Evolutionary conservation across 768 basidiomycete species (phyloP), one percentile per base, ranked within the genome.

Genomic region (Neoboletus magnificus): DNA sequence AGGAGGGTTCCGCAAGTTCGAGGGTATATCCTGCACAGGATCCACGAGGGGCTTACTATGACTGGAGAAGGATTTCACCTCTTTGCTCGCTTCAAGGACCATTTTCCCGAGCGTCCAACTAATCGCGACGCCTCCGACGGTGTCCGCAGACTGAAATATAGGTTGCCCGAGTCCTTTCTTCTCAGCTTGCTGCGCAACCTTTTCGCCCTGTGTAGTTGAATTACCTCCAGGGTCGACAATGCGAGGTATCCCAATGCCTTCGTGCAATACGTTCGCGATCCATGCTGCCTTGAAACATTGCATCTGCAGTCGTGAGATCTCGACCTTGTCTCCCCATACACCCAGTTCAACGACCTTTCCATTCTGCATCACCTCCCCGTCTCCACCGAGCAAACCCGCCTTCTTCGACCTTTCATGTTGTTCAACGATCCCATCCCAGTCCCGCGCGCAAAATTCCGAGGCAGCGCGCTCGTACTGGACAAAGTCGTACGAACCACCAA

Each of bases 231-330:
- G 77, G 69, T 98, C 96, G 49, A 91, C 82, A 32, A 97, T 85
- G 27, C 97, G 81, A 25, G 97, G 97, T 68, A 99, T 83, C 10
- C 94, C 94, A 48, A 99, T 87, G 30, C 97, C 97, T 68, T 97
- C 93, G 62, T 98, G 96, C 2, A 99, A 73, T 36, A 99, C 89
- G 71, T 98, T 98, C 49, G 89, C 86, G 52, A 99, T 82, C 97
- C 97, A 99, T 2, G 97, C 95, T 1, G 96, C 93, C 72, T 99
- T 99, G 85, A 99, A 99, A 70, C 97, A 99, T 69, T 98, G 97
- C 90, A 96, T 91, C 74, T 96, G 84, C 56, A 99, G 74, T 44
- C 96, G 82, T 23, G 90, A 82, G 35, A 91, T 72, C 68, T 95
- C 95, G 55, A 96, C 86, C 52, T 82, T 74, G 37, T 83, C 76